Evolutionary conservation across 495 filamentous ascomycete genomes (phyloP), one percentile per base, ranked within the genome.

Genomic region (Aspergillus affinis): DNA sequence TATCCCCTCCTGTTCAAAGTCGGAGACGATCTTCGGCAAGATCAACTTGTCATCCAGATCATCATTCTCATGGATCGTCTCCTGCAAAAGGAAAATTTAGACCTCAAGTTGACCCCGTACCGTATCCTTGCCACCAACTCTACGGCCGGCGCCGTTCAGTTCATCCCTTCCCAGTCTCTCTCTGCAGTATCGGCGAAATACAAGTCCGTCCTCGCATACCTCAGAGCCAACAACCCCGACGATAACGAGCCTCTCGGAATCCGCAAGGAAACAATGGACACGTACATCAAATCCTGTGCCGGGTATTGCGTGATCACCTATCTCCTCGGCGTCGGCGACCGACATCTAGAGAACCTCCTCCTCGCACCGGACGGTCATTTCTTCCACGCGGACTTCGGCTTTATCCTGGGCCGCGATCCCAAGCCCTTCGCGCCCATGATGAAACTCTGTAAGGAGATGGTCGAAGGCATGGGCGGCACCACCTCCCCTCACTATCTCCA

Each of bases 231-330:
- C 73, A 97, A 96, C 69, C 94, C 95, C 1, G 93, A 97, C 70
- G 85, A 88, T 13, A 82, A 80, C 23, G 88, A 88, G 8, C 90
- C 92, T 0, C 81, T 95, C 0, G 93, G 95, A 4, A 88, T 99
- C 21, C 88, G 93, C 51, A 91, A 92, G 66, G 92, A 96, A 55
- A 87, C 91, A 0, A 90, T 98, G 82, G 94, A 99, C 62, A 97
- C 89, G 13, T 99, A 95, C 70, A 84, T 97, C 71, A 96, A 92
- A 68, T 95, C 90, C 18, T 97, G 94, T 68, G 94, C 94, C 2
- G 94, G 94, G 23, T 99, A 99, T 75, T 97, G 95, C 71, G 94
- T 99, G 19, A 97, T 99, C 68, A 99, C 94, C 0, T 99, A 98
- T 74, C 87, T 99, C 41, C 86, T 99, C n/a, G 94, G 94, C 29